Conservation (phyloP, 2,329 filamentous ascomycete genomes). For the Sporothrix sp. region DNA sequence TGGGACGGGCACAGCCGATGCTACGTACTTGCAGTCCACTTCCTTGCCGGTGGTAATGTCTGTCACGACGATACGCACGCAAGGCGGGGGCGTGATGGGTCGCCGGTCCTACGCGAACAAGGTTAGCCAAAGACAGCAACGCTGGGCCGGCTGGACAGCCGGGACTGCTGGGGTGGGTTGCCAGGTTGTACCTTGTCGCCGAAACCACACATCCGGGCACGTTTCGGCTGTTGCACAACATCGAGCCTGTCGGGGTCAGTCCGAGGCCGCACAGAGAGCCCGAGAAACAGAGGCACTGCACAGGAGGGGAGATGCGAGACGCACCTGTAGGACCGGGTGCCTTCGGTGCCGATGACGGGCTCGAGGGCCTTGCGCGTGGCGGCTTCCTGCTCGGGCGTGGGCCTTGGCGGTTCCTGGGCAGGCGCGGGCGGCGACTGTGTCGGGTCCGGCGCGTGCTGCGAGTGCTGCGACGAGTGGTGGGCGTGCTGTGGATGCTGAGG, state of each 20-base stretch:
- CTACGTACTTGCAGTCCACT: constrained; percentile 66
- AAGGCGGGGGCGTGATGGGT: constrained; percentile 91
- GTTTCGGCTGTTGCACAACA: constrained; percentile 82
- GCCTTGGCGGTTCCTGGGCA: constrained; percentile 9
- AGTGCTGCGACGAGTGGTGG: not conserved
- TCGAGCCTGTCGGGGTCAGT: constrained; percentile 44
- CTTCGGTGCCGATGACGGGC: constrained; percentile 17
- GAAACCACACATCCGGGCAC: constrained; percentile 97
- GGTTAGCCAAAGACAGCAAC: not conserved
- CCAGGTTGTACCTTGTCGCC: constrained; percentile 70
- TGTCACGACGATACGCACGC: constrained; percentile 71
- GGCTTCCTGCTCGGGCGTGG: constrained; percentile 16
- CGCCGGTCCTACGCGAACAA: constrained; percentile 64
- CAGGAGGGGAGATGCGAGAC: no score
- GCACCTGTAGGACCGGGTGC: constrained; percentile 18
- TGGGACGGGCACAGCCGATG: not conserved
- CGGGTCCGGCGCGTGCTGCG: constrained; percentile 5
- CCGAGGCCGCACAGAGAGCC: no score
- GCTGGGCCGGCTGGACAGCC: no score
- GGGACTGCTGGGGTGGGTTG: constrained; percentile 1
- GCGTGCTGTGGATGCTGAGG: not conserved
- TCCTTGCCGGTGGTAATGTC: constrained; percentile 68
- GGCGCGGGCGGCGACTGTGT: constrained; percentile 10
- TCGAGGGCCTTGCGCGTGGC: constrained; percentile 18
- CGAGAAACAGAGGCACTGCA: no score